Conservation (phyloP, 208 protist genomes). For the Trypanosoma congolense region DNA sequence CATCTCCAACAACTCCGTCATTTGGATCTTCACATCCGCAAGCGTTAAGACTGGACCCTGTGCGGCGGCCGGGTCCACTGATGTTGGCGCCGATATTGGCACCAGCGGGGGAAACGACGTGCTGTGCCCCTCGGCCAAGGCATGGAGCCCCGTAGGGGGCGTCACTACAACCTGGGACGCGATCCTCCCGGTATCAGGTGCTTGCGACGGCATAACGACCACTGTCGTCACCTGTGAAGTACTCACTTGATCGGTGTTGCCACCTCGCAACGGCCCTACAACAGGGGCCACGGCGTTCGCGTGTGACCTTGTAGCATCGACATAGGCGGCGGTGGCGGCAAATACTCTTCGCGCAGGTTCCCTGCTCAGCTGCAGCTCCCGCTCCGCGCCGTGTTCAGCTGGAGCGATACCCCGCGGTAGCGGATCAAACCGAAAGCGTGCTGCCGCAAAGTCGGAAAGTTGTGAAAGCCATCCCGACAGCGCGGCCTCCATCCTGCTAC, state of each 20-base stretch:
- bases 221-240: no score
- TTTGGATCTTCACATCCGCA: conserved; percentile 40
- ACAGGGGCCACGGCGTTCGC: not conserved
- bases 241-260: no score
- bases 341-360: not conserved
- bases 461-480: no score
- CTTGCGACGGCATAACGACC: no score
- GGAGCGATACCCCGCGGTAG: conserved; percentile 13
- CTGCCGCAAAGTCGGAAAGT: not conserved
- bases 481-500: not conserved
- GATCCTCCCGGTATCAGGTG: not conserved
- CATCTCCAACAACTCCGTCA: conserved; percentile 33
- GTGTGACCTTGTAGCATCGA: not conserved
- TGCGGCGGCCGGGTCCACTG: not conserved
- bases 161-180: not conserved
- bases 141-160: not conserved
- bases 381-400: not conserved
- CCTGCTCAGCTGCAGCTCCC: not conserved
- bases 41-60: conserved; percentile 10
- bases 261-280: no score
- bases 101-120: not conserved
- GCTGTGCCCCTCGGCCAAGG: not conserved
- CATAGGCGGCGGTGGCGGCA: not conserved
- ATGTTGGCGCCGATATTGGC: no score
- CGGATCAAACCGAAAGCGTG: conserved; percentile 6